These are phyloP conservation scores for Castanea crenata DNA, from an alignment of 306 rosid species.

Conservation along the genomic window DNA sequence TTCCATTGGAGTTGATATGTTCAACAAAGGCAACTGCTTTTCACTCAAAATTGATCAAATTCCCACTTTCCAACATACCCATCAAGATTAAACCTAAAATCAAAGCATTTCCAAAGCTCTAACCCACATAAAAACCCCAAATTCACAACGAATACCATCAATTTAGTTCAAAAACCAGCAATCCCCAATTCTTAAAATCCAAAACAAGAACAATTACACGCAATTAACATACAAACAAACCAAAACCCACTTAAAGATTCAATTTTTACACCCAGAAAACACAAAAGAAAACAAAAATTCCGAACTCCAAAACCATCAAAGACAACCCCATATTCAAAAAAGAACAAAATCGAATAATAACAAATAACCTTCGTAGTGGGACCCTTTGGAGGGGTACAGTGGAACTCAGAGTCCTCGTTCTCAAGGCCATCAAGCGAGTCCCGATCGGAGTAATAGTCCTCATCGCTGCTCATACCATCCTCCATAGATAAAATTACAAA, in stretches of 20 bases:
- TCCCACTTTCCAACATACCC: not conserved
- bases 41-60: not conserved
- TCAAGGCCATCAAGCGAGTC: conserved; percentile 51
- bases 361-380: conserved; percentile 61
- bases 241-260: not conserved
- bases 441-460: conserved; percentile 63
- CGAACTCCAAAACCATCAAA: not conserved
- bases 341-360: conserved; percentile 4
- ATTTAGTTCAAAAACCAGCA: not conserved
- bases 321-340: not conserved
- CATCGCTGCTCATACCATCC: conserved; percentile 56
- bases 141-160: not conserved
- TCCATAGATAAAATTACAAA: conserved; percentile 37
- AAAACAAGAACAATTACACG: not conserved
- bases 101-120: not conserved
- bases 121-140: conserved; percentile 1
- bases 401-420: conserved; percentile 51
- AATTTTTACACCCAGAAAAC: not conserved
- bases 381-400: conserved; percentile 46
- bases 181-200: not conserved
- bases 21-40: not conserved
- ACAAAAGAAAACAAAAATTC: not conserved
- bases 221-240: not conserved
- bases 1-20: not conserved
- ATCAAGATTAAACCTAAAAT: not conserved